A percentile compares a stretch with the other conserved stretches of the same genome.
Evolutionary conservation across 73 alveolate genomes (phyloP).

Genomic region (Stentor coeruleus): DNA sequence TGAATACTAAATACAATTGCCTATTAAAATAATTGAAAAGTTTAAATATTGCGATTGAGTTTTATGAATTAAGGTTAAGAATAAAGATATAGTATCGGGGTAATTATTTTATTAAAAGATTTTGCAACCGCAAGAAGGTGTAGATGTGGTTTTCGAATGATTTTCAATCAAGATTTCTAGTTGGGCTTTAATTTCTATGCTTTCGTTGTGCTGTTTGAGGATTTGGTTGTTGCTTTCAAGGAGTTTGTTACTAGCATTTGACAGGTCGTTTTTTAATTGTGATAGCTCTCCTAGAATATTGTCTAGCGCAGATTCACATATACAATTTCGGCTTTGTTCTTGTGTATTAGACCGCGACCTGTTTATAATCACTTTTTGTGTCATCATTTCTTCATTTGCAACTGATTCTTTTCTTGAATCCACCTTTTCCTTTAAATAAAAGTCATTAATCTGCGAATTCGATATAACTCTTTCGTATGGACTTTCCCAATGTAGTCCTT

Average conservation of each 20-base stretch:
- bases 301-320: neutral
- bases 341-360: neutral
- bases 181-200: neutral
- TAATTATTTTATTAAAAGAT: too few species aligned
- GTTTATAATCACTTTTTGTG: neutral
- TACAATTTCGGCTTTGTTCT: neutral
- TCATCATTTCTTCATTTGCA: neutral
- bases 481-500: too few species aligned
- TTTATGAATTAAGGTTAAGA: too few species aligned
- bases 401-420: neutral
- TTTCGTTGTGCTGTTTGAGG: neutral
- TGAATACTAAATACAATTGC: too few species aligned
- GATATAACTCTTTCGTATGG: too few species aligned
- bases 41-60: too few species aligned
- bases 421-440: too few species aligned
- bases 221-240: neutral
- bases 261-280: neutral
- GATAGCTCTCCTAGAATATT: neutral
- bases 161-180: neutral
- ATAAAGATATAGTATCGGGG: too few species aligned
- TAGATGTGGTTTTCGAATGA: neutral
- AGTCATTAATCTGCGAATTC: too few species aligned
- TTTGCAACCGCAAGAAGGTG: neutral
- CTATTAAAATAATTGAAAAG: too few species aligned
- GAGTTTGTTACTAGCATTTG: neutral